Base-by-base conservation (phyloP, 2,329 filamentous ascomycete genomes). In the Xylaria sp. region DNA sequence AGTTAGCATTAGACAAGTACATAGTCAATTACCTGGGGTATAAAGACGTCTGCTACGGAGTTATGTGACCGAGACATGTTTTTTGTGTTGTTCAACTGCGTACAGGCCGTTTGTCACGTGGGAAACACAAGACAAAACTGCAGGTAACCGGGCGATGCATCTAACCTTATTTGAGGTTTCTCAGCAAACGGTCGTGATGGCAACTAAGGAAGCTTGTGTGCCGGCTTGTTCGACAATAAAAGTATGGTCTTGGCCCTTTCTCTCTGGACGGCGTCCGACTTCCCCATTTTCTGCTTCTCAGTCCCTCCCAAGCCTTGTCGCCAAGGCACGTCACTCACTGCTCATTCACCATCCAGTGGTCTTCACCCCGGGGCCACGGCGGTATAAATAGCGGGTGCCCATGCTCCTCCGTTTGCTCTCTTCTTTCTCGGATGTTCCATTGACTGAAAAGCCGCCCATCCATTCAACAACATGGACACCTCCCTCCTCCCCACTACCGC, bases 21-120 rank as follows among this genome's bases (percentile, higher is more conserved):
- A 37, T 40, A 56, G 42, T 21, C 20, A 49, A 45, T 29, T 19
- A 16, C 22, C 43, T 39, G 16, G 19, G 52, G 48, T 43, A 42
- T n/a, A 39, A 44, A 13, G 11, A 44, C 2, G 34, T 20, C 16
- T 19, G 42, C 51, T 17, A 18, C 41, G 50, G 29, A 47, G 43
- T 48, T 59, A n/a, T n/a, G 46, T 44, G 20, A 48, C 41, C 44
- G 50, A 61, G 54, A 66, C 60, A 59, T 50, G 29, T 61, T 51
- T 54, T 56, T 52, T 59, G 48, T 46, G 50, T 48, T 63, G 56
- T 53, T 44, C 51, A 52, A 62, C 39, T 44, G 54, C 59, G 55
- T 53, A 62, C 57, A 61, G 60, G 57, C 58, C 64, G 66, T 71
- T 69, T 69, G 66, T 73, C 70, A 73, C 72, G 71, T 74, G 71